Evolutionary conservation across 1,139 yeast species (phyloP), one percentile per base, ranked within the genome.

Genomic region (Oligophagozyma castellii): DNA sequence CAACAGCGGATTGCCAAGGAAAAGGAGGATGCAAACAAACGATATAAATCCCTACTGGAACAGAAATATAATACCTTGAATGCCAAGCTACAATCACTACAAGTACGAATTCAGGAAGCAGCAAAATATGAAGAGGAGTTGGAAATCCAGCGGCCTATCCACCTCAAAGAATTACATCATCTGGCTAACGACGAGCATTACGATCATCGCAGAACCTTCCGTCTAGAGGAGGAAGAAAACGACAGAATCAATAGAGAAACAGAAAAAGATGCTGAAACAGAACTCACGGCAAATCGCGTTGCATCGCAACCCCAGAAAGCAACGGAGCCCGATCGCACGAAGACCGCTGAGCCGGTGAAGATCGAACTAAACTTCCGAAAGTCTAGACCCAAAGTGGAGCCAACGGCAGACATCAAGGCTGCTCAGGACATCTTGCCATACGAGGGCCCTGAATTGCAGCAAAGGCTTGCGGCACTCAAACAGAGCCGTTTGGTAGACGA

Each of bases 121-220:
- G 28, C 32, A 1, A 37, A 42, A 15, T 43, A 54, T 26, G 48
- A 44, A 16, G 24, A 28, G 5, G 26, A 23, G 4, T 27, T 47
- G 16, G 28, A 24, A 5, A 33, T 34, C 13, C 37, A 43, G 12
- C 30, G 42, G 21, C 29, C 43, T 5, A 23, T 41, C n/a, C 30
- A 34, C 26, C 24, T 46, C 23, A 48, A 48, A 25, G 50, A 46
- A 23, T 29, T 50, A 12, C 22, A 37, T 16, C 44, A 43, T 21
- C 24, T 32, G n/a, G 42, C 43, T 4, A 29, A 34, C 10, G 52
- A 48, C 26, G 34, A 34, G 4, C 40, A 46, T 33, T 46, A 47
- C 31, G 53, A 46, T 35, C 48, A 38, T 23, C 43, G 35, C 24
- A 35, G 53, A 25, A 25, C 43, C 2, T 43, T 32, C 36, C 46